Evolutionary conservation across 2,329 filamentous ascomycete species (phyloP).

Genomic region (Microsporum canis): DNA sequence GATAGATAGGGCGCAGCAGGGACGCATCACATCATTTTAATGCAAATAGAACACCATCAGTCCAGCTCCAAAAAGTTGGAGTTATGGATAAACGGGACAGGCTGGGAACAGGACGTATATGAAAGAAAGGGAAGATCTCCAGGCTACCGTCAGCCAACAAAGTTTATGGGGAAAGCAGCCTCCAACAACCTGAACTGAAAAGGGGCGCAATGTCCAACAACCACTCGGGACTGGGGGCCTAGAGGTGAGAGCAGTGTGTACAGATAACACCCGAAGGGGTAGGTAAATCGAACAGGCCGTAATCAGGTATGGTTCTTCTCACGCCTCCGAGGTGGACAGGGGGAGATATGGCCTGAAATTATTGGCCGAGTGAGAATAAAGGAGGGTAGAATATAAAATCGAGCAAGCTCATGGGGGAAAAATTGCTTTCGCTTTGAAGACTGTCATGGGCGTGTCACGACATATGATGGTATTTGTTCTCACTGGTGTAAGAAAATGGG

Average conservation of each 20-base stretch:
- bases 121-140: background rate
- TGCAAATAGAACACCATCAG: background rate
- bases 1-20: background rate
- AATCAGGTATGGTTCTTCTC: background rate
- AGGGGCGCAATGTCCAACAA: background rate
- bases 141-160: constrained; percentile 1
- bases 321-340: background rate
- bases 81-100: background rate
- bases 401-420: background rate
- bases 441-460: background rate
- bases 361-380: background rate
- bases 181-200: background rate
- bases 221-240: background rate
- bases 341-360: background rate
- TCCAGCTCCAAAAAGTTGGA: background rate
- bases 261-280: background rate
- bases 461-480: constrained; percentile 1
- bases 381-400: background rate
- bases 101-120: background rate
- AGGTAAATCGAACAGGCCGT: background rate
- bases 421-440: background rate
- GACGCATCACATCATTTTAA: background rate
- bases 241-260: background rate
- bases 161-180: background rate
- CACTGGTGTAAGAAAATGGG: background rate